Conservation (phyloP, 164 flowering plant genomes). For the Cinnamomum chago region DNA sequence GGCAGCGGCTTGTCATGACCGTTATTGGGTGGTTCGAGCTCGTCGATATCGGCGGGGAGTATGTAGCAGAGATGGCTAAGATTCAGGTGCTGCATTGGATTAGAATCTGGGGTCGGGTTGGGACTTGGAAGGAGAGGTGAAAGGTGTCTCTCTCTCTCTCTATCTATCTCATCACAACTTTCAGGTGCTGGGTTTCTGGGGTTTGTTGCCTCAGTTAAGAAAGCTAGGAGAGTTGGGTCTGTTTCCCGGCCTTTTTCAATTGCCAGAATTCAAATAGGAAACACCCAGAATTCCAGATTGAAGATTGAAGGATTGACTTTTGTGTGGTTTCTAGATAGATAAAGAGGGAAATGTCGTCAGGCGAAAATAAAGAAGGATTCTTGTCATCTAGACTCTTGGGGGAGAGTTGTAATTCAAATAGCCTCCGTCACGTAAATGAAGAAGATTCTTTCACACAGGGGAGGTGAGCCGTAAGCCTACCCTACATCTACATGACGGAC, state of each 20-base stretch:
- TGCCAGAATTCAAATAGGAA: background rate
- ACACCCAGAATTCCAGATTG: background rate
- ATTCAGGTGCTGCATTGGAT: conserved; percentile 4
- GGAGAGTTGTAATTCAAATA: too few species aligned
- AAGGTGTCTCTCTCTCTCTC: background rate
- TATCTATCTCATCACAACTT: background rate
- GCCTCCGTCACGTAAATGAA: too few species aligned
- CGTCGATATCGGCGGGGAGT: conserved; percentile 46
- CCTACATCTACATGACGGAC: too few species aligned
- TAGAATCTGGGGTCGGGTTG: background rate
- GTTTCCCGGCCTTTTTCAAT: background rate
- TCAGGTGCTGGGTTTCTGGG: background rate
- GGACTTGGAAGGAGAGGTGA: background rate
- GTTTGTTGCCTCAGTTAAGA: background rate
- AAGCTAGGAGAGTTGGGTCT: background rate
- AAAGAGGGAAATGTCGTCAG: too few species aligned
- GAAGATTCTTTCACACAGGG: too few species aligned
- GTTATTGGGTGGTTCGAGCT: conserved; percentile 11
- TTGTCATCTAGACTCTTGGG: too few species aligned
- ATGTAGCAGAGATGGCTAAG: conserved; percentile 49
- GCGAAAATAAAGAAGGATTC: too few species aligned
- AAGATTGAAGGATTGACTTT: background rate
- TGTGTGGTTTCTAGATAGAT: too few species aligned
- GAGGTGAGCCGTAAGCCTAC: too few species aligned
- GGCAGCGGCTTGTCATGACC: background rate